Evolutionary conservation across 257 asterid genomes (phyloP), one percentile per base, ranked within the genome.

Genomic region (Solanum clarkiae): DNA sequence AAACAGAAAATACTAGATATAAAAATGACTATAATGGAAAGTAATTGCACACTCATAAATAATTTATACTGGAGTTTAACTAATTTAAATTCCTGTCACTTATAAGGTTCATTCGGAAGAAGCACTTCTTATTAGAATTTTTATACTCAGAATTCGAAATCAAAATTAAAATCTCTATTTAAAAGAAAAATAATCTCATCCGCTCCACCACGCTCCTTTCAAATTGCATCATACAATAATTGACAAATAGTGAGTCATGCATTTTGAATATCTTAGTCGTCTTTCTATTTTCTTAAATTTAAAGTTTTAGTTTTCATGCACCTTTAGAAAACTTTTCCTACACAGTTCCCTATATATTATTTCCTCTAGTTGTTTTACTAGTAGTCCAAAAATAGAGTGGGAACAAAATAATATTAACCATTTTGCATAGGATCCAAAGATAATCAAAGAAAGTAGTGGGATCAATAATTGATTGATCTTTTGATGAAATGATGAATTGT

Each of bases 381-480:
- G 15, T 49, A 22, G n/a, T 26, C 20, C 81, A 77, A 88, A 88
- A 90, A 86, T 29, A 65, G 82, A 70, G 59, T 70, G 51, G 84
- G 87, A 32, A 82, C 70, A 86, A 57, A 32, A 32, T 3, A 68
- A 14, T 15, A 14, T 7, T 77, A 44, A 85, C 70, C 88, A 84
- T 71, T 32, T 62, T 75, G 88, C 90, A 91, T 89, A 90, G 94
- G 95, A 92, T 92, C 91, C 94, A 68, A 90, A 92, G 89, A 90
- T 44, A 82, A 87, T 87, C 86, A 80, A 47, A 54, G 82, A 86
- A 74, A 47, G 36, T 82, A 86, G 94, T 89, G 92, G 91, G 65
- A 85, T 88, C 97, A 90, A 89, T 91, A 87, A 91, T 93, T 42
- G 80, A 70, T 40, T 70, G 29, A 70, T 40, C 36, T 72, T 72